Evolutionary conservation across 2,329 filamentous ascomycete species (phyloP), one percentile per base, ranked within the genome.

Genomic region (Aspergillus jensenii): DNA sequence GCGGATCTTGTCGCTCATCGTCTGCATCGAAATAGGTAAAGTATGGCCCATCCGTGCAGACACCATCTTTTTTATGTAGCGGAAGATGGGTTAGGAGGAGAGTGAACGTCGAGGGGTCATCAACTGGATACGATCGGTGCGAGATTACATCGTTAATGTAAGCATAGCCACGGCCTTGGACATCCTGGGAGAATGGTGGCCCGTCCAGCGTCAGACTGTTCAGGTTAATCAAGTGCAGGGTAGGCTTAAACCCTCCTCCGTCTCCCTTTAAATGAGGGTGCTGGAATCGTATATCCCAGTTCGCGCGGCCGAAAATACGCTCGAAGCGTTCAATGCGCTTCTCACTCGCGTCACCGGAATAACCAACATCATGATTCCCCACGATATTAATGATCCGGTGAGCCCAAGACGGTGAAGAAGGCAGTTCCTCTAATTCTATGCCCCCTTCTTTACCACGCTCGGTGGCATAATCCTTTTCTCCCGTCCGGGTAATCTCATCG

Each of bases 331-430:
- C 80, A 55, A 97, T 81, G 3, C 92, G 86, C 60, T 86, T 81
- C n/a, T 82, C 77, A 41, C 89, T 91, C 60, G 98, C 82, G 73
- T 99, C 95, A 3, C 95, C 95, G 0, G 93, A 91, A 72, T 99
- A 99, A 35, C 95, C 95, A 68, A 99, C 88, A 73, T 99, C 95
- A 71, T 99, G 95, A 70, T 99, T 99, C 1, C 95, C 95, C 0
- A 87, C 92, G 25, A 98, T 86, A 65, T 96, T 96, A 71, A 99
- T 91, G 62, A 97, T 82, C 55, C 89, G 84, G 41, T 80, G 82
- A n/a, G 81, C 76, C 95, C 95, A 98, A 2, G 75, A 74, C 6
- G 79, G 75, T 59, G 82, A 76, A 6, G 78, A 75, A 59, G 82
- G 76, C 6, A 76, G 60, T 11, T 64, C 55, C 49, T 68, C 65